Evolutionary conservation across 352 stramenopile species (phyloP), one percentile per base, ranked within the genome.

Genomic region (Phytopythium oedochilum): DNA sequence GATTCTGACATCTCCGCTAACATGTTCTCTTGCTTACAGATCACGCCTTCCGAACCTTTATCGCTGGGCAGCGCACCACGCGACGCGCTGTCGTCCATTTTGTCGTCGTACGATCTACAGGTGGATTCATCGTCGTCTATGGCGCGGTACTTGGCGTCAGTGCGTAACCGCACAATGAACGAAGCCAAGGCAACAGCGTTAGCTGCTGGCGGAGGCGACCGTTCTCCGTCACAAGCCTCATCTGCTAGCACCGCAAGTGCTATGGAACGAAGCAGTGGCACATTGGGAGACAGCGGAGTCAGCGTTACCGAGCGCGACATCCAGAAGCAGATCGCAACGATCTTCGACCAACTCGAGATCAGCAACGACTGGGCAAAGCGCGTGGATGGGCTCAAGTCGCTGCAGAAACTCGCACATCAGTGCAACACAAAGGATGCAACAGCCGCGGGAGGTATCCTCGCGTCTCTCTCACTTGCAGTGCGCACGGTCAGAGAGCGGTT

Each of bases 301-400:
- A 66, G 47, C 26, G 51, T 44, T 42, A 64, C 74, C 7, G 81
- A 89, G 9, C 78, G 63, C 29, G 78, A 89, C 42, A 61, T 94
- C 3, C 74, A 88, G 22, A 71, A 75, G 44, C 77, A 89, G 35
- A 29, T 93, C 5, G 53, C 59, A 4, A 70, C 71, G 4, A 67
- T 89, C 20, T 70, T 55, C 22, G 79, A 90, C 45, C 78, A 82
- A 26, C 68, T 94, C 2, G 52, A 80, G 4, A 54, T 81, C 10
- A 65, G 79, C 39, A 89, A 92, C 42, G 79, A 91, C 45, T 94
- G 85, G 85, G 77, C 82, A 14, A 83, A 83, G 38, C 80, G 85
- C 39, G 85, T 94, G 7, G 75, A 87, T 5, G 79, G 75, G 1
- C 53, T 91, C 26, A 86, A 88, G 44, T 70, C 53, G 32, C 60